phyloP scores from a whole-genome alignment of 257 asterid genomes.

The Lithospermum erythrorhizon region DNA sequence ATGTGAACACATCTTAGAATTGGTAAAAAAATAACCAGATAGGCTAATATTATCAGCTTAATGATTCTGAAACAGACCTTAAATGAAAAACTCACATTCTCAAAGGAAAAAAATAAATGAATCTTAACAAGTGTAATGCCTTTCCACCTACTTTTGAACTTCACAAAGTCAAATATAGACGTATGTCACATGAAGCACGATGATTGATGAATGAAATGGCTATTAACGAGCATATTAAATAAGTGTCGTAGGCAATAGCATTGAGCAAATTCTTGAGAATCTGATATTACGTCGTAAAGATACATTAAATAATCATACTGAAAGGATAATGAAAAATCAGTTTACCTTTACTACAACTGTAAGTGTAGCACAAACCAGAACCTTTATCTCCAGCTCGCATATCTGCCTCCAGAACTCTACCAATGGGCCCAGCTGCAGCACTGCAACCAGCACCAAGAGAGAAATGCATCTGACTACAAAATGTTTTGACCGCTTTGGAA shows the following conservation, averaged over 20 bases:
- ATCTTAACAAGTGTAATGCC: no score
- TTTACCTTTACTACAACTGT: conserved; percentile 97
- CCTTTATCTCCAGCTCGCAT: conserved; percentile 95
- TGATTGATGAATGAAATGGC: no score
- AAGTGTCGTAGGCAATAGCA: no score
- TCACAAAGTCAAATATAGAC: no score
- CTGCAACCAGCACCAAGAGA: conserved; percentile 99
- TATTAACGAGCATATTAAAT: no score
- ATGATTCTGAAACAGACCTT: no score
- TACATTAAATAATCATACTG: not conserved
- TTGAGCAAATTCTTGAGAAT: no score
- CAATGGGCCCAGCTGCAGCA: conserved; percentile 97
- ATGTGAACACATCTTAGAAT: not conserved
- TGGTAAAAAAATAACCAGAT: not conserved
- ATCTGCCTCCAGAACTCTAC: conserved; percentile 96
- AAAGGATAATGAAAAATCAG: not conserved
- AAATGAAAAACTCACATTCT: no score
- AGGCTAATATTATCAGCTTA: not conserved
- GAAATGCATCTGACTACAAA: conserved; percentile 94
- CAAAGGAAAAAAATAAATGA: no score
- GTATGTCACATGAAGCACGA: no score
- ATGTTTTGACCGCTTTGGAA: conserved; percentile 79
- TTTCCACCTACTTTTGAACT: no score
- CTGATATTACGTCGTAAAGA: not conserved
- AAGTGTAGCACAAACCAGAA: conserved; percentile 96